A percentile compares a stretch with the other conserved stretches of the same genome.
phyloP scores from a whole-genome alignment of 1,284 basidiomycete genomes.

The Malassezia furfur region DNA sequence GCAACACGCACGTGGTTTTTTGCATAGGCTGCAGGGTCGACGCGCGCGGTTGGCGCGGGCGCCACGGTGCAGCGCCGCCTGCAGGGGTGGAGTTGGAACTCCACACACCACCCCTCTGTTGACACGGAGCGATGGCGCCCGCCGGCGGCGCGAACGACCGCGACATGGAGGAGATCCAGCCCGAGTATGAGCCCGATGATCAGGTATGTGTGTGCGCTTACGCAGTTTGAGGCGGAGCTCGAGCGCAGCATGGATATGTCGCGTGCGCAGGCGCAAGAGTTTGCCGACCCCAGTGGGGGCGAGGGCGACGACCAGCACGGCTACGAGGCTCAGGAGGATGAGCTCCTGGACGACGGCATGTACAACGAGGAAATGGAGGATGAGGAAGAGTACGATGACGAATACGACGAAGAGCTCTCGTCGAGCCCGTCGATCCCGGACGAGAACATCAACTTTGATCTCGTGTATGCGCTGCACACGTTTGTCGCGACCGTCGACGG shows the following conservation, averaged over 20 bases:
- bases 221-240: constrained; percentile 3
- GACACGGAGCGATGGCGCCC: constrained; percentile 1
- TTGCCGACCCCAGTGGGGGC: not conserved
- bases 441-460: constrained; percentile 48
- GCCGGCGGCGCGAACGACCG: not conserved
- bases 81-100: not conserved
- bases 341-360: constrained; percentile 20
- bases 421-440: constrained; percentile 47
- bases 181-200: not conserved
- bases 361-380: constrained; percentile 23
- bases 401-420: constrained; percentile 44
- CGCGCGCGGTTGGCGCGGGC: not conserved
- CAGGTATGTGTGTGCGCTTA: not conserved
- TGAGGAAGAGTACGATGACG: constrained; percentile 36
- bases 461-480: constrained; percentile 48
- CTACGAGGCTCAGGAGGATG: constrained; percentile 19
- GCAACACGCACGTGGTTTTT: not conserved
- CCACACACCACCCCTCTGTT: not conserved
- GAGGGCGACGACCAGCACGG: constrained; percentile 9
- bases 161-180: not conserved
- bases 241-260: not conserved
- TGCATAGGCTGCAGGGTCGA: not conserved
- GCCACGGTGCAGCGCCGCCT: not conserved
- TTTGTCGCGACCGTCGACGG: constrained; percentile 47
- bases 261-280: not conserved